Percentiles rank a stretch among this genome's conserved stretches.
Conservation (phyloP, 1,284 basidiomycete species). For the Microbotryum intermedium region DNA sequence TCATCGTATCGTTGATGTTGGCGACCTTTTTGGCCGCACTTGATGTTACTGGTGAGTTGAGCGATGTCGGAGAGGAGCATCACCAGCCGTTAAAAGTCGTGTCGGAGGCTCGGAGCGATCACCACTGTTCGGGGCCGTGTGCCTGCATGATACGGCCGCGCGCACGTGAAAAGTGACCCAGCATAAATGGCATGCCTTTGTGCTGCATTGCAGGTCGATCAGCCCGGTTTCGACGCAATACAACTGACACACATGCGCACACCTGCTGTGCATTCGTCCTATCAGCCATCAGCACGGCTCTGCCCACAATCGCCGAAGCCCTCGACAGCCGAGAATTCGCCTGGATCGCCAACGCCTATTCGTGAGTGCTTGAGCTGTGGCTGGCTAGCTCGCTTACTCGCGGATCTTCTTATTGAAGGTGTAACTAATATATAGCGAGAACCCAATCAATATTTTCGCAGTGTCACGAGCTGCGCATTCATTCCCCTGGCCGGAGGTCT, state of each 20-base stretch:
- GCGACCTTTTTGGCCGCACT: constrained; percentile 14
- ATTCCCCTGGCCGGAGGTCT: constrained; percentile 6
- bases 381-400: no score
- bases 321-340: background rate
- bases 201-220: background rate
- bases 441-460: constrained; percentile 19
- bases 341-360: constrained; percentile 8
- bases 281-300: constrained; percentile 1
- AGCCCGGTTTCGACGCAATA: background rate
- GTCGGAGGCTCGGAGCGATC: background rate
- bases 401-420: no score
- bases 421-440: no score
- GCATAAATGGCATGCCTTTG: background rate
- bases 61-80: no score
- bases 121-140: background rate
- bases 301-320: constrained; percentile 4
- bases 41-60: constrained; percentile 2
- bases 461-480: constrained; percentile 10
- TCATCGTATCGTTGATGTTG: constrained; percentile 1
- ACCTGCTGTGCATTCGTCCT: background rate
- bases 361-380: background rate
- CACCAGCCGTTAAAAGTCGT: background rate
- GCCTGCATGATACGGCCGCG: background rate
- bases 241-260: background rate
- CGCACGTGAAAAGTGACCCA: background rate